A percentile compares a stretch with the other conserved stretches of the same genome.
These are phyloP conservation scores for Aspergillus cejpii DNA, from an alignment of 2,329 filamentous ascomycete genomes.

Conservation along the genomic window DNA sequence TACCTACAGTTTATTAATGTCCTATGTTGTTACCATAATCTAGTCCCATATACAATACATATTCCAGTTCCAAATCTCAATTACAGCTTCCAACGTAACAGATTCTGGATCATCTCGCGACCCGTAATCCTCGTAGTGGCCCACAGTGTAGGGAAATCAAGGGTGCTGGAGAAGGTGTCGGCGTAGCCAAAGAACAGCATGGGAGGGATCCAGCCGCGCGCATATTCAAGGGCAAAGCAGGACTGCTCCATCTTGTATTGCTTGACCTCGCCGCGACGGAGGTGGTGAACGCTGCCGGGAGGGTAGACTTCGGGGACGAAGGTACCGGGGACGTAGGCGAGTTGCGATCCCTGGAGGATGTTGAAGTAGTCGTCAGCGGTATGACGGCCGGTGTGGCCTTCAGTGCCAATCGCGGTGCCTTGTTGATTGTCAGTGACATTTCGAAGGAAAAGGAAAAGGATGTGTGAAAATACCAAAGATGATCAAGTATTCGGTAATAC, in stretches of 20 bases:
- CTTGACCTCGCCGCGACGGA: constrained; percentile 59
- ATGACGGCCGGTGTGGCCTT: constrained; percentile 82
- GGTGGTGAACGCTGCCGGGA: constrained; percentile 35
- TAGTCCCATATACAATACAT: not conserved
- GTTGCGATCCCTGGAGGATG: constrained; percentile 55
- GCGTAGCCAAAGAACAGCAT: constrained; percentile 89
- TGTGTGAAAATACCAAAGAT: constrained; percentile 57
- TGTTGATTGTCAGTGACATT: not conserved
- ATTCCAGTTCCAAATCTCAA: not conserved
- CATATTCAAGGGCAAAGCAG: constrained; percentile 38
- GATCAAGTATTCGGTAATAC: constrained; percentile 80
- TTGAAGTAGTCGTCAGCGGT: constrained; percentile 93
- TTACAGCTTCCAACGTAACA: constrained; percentile 65
- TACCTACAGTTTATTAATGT: too few species aligned
- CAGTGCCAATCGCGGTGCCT: constrained; percentile 56
- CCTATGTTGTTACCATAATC: not conserved
- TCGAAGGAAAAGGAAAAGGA: not conserved
- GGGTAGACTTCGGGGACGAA: constrained; percentile 37
- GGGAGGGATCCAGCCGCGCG: constrained; percentile 74
- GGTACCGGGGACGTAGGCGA: constrained; percentile 34
- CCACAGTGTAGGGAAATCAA: constrained; percentile 82
- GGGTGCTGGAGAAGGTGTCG: constrained; percentile 69
- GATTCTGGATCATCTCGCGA: constrained; percentile 66
- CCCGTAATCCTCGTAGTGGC: constrained; percentile 67
- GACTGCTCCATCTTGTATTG: constrained; percentile 54